A percentile compares a stretch with the other conserved stretches of the same genome.
Conservation (phyloP, 495 filamentous ascomycete genomes). For the Terfezia boudieri region DNA sequence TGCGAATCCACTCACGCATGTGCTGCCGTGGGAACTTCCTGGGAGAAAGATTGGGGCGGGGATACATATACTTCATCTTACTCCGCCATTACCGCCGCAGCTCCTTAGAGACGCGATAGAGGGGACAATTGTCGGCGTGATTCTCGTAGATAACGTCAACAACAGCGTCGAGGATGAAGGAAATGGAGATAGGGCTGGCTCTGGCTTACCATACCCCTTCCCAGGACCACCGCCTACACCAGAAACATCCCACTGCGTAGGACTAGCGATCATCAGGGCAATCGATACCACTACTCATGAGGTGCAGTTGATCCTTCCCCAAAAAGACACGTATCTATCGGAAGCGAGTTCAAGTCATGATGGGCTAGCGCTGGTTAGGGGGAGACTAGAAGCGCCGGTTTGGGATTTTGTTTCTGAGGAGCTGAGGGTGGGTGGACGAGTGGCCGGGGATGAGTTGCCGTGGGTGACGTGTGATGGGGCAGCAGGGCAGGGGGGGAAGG, state of each 20-base stretch:
- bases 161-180: too few relatives aligned
- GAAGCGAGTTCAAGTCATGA: too few relatives aligned
- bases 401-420: neutral
- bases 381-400: too few relatives aligned
- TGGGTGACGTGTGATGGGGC: slow-evolving; percentile 11
- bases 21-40: slow-evolving; percentile 32
- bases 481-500: slow-evolving; percentile 8
- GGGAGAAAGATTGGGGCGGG: slow-evolving; percentile 28
- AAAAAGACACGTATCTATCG: too few relatives aligned
- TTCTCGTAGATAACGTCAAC: slow-evolving; percentile 5
- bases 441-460: slow-evolving; percentile 8
- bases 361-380: too few relatives aligned
- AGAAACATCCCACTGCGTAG: too few relatives aligned
- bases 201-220: too few relatives aligned
- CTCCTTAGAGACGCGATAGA: slow-evolving; percentile 32
- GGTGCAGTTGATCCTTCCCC: too few relatives aligned
- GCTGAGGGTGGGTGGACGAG: slow-evolving; percentile 6
- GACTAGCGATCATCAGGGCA: too few relatives aligned
- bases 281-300: too few relatives aligned
- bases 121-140: slow-evolving; percentile 34
- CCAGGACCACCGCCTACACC: too few relatives aligned
- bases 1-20: slow-evolving; percentile 25
- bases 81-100: slow-evolving; percentile 25
- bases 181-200: too few relatives aligned
- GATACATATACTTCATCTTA: slow-evolving; percentile 22